Evolutionary conservation across 495 filamentous ascomycete genomes (phyloP), one percentile per base, ranked within the genome.

Genomic region (Penicillium arizonense): DNA sequence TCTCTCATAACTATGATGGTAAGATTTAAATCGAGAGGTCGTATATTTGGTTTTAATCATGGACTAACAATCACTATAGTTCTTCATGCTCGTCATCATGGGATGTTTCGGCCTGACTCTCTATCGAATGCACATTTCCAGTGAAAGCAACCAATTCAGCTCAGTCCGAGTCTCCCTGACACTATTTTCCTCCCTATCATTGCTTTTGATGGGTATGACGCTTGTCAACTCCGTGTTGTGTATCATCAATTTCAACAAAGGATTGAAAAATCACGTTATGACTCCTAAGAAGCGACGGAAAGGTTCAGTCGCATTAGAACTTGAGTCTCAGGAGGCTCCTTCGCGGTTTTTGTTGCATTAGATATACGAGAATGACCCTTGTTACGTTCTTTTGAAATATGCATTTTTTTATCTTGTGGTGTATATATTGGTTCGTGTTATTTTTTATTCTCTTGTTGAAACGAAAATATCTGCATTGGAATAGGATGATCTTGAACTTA

Each of bases 181-280:
- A 2, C 24, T 63, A 18, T 63, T 63, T 5, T 45, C 57, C 11
- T 14, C 36, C 20, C 20, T 61, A 12, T 58, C 57, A 4, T 42
- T 60, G 0, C 8, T 61, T 5, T 28, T 63, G 43, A 47, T 63
- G 11, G 23, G 3, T 9, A 16, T 46, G 12, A 61, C 61, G 4
- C 7, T 63, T 1, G 26, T 51, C 35, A 63, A 55, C 37, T 53
- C 57, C 5, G 44, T 61, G 14, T n/a, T 52, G 35, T 63, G 61
- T 44, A 61, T 63, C 18, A 12, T 56, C 12, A 61, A 61, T 23
- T 63, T 63, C 28, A 38, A 47, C 10, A 63, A 63, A 40, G 61
- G 61, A 24, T 33, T 63, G 44, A 63, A 61, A 3, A 36, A 53
- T 9, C 10, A 69, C 5, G 8, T 42, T n/a, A 35, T 34, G 1